Conservation (phyloP, 306 rosid genomes). For the Sicyos edulis region DNA sequence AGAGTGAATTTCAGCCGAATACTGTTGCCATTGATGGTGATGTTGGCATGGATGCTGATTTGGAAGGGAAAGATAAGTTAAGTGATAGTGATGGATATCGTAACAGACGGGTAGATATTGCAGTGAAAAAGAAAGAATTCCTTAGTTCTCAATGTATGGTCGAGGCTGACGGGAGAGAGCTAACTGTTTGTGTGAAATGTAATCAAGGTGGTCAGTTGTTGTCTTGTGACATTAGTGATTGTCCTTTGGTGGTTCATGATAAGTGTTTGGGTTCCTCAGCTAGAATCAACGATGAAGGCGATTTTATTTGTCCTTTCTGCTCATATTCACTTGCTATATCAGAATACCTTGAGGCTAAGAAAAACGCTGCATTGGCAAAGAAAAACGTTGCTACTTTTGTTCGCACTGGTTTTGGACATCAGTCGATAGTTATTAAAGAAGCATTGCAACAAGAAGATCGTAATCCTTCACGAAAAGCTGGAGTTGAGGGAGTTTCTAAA, state of each 20-base stretch:
- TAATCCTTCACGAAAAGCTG: constrained; percentile 21
- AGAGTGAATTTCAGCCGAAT: constrained; percentile 28
- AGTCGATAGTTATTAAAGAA: constrained; percentile 20
- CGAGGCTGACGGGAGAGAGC: constrained; percentile 18
- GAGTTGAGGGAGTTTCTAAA: constrained; percentile 28
- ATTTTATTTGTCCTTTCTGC: constrained; percentile 70
- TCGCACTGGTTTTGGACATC: constrained; percentile 26
- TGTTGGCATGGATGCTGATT: constrained; percentile 24
- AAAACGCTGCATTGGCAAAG: constrained; percentile 42
- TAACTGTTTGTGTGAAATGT: constrained; percentile 40
- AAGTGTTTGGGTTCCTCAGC: constrained; percentile 40
- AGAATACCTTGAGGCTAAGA: constrained; percentile 56
- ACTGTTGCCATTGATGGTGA: constrained; percentile 29
- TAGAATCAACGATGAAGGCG: constrained; percentile 34
- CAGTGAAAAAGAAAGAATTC: constrained; percentile 37
- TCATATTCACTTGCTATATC: constrained; percentile 41
- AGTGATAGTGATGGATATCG: constrained; percentile 34
- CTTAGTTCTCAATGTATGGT: constrained; percentile 31
- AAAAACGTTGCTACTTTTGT: constrained; percentile 40
- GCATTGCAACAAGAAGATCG: constrained; percentile 25
- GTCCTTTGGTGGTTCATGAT: constrained; percentile 60
- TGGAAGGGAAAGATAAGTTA: constrained; percentile 25
- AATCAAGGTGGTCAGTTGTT: constrained; percentile 49
- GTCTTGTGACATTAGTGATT: constrained; percentile 45
- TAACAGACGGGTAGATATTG: constrained; percentile 24